A percentile compares a stretch with the other conserved stretches of the same genome.
phyloP scores from a whole-genome alignment of 163 green algal species.

The Coccomyxa subellipsoidea region DNA sequence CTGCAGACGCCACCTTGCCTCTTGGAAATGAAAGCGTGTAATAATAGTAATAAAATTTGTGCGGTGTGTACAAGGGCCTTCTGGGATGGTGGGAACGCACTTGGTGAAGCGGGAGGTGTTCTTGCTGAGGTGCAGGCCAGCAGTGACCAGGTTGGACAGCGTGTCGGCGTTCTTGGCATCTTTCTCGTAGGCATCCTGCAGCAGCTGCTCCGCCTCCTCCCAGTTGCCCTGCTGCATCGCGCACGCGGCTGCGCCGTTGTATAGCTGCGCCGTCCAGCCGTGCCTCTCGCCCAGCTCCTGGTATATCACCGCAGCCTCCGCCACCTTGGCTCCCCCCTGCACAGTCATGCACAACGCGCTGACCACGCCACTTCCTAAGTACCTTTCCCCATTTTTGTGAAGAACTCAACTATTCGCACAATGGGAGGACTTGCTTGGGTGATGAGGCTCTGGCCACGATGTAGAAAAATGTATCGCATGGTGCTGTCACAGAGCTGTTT shows the following conservation, averaged over 20 bases:
- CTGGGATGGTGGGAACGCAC: constrained; percentile 27
- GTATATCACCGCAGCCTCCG: constrained; percentile 96
- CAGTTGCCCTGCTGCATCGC: constrained; percentile 87
- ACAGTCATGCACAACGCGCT: neutral
- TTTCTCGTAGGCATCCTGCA: constrained; percentile 85
- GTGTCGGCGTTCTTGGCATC: constrained; percentile 82
- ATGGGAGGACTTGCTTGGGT: too few species aligned
- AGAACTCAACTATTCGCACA: too few species aligned
- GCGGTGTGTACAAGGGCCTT: neutral
- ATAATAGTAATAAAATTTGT: too few species aligned
- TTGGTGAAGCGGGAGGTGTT: constrained; percentile 65
- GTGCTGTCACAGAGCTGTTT: neutral
- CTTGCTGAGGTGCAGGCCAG: constrained; percentile 83
- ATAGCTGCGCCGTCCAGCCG: constrained; percentile 77
- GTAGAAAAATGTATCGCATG: too few species aligned
- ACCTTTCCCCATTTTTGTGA: neutral
- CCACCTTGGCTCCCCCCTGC: constrained; percentile 88
- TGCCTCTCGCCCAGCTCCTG: constrained; percentile 96
- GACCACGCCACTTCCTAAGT: neutral
- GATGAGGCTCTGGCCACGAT: too few species aligned
- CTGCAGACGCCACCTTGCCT: too few species aligned
- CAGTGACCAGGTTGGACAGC: constrained; percentile 67
- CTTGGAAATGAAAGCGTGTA: too few species aligned
- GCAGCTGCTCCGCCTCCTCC: constrained; percentile 90
- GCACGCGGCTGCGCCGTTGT: constrained; percentile 84